Percentiles rank a stretch among this genome's conserved stretches.
phyloP scores from a whole-genome alignment of 768 basidiomycete species.

The Dentipellis fragilis region DNA sequence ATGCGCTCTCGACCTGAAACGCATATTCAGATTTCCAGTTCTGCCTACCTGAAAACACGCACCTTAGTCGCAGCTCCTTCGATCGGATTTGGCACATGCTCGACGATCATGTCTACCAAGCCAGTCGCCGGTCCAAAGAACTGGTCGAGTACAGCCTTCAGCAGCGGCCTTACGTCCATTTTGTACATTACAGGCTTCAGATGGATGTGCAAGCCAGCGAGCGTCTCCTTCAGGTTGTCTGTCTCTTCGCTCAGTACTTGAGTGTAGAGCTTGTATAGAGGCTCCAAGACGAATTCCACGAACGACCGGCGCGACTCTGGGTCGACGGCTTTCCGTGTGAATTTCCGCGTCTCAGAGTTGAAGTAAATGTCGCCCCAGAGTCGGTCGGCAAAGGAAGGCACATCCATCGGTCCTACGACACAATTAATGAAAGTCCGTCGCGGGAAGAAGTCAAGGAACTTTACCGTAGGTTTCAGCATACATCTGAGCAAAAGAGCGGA shows the following conservation, averaged over 20 bases:
- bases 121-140: slow-evolving; percentile 92
- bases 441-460: slow-evolving; percentile 7
- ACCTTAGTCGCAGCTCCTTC: slow-evolving; percentile 55
- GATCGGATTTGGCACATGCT: slow-evolving; percentile 80
- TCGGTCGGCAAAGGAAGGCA: slow-evolving; percentile 77
- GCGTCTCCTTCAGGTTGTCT: slow-evolving; percentile 73
- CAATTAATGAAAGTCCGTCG: neutral
- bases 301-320: slow-evolving; percentile 77
- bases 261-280: slow-evolving; percentile 94
- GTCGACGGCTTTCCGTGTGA: slow-evolving; percentile 76
- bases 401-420: slow-evolving; percentile 59
- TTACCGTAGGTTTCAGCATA: slow-evolving; percentile 89
- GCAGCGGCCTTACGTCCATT: slow-evolving; percentile 93
- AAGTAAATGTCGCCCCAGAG: slow-evolving; percentile 99
- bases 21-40: slow-evolving; percentile 2
- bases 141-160: slow-evolving; percentile 89
- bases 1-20: slow-evolving; percentile 66
- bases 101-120: slow-evolving; percentile 84
- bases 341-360: slow-evolving; percentile 75
- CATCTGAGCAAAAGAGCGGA: slow-evolving; percentile 90
- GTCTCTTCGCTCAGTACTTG: slow-evolving; percentile 92
- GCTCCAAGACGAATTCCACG: slow-evolving; percentile 92
- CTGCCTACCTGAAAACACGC: neutral
- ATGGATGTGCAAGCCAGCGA: slow-evolving; percentile 67
- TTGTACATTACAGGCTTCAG: slow-evolving; percentile 94